phyloP scores from a whole-genome alignment of 2,329 filamentous ascomycete species.

The Penicillium sp. region DNA sequence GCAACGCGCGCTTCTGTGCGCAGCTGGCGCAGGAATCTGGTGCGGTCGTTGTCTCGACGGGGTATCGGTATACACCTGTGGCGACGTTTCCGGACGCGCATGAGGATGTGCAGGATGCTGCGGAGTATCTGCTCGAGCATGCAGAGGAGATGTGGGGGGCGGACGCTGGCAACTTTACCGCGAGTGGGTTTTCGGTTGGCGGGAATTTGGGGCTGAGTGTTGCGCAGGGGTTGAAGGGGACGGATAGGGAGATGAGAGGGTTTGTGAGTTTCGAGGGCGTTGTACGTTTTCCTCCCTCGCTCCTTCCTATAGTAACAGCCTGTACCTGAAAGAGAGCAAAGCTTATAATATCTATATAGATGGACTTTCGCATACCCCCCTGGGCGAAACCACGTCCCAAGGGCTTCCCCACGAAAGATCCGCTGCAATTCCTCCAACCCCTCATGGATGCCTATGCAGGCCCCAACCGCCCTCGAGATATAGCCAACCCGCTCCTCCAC shows the following conservation, averaged over 20 bases:
- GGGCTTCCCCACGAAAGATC: conserved; percentile 44
- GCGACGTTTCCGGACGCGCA: conserved; percentile 47
- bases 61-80: conserved; percentile 50
- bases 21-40: conserved; percentile 47
- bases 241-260: conserved; percentile 39
- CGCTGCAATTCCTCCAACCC: conserved; percentile 43
- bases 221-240: conserved; percentile 29
- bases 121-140: conserved; percentile 48
- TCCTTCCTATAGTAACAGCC: too few relatives aligned
- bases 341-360: conserved; percentile 16
- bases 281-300: conserved; percentile 17
- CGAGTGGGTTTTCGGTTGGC: conserved; percentile 52
- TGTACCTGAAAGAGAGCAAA: neutral
- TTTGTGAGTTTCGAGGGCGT: conserved; percentile 48
- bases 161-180: conserved; percentile 44
- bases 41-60: conserved; percentile 44
- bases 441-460: conserved; percentile 53
- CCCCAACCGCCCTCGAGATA: conserved; percentile 16
- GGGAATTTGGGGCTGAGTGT: conserved; percentile 50
- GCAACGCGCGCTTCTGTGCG: conserved; percentile 20
- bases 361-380: conserved; percentile 48
- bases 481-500: conserved; percentile 13
- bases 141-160: conserved; percentile 36
- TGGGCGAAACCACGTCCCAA: conserved; percentile 46
- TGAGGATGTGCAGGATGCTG: conserved; percentile 51